Evolutionary conservation across 306 rosid species (phyloP).

Genomic region (Senna siamea): DNA sequence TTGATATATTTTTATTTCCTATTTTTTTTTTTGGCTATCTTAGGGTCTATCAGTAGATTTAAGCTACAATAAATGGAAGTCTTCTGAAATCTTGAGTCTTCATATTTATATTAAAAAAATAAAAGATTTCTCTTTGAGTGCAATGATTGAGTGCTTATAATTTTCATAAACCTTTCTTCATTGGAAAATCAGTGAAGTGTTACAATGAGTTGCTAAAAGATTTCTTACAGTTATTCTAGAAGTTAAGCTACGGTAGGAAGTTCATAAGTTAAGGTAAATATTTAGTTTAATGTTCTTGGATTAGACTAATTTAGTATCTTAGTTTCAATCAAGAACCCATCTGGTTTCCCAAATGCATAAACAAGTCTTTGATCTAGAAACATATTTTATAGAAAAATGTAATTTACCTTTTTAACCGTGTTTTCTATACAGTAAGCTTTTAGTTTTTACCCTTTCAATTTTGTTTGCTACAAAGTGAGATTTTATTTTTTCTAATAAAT

Average conservation of each 20-base stretch:
- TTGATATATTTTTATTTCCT: too few species aligned
- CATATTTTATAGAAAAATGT: neutral
- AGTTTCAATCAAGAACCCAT: slow-evolving; percentile 8
- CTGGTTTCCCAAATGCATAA: neutral
- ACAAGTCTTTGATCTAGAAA: neutral
- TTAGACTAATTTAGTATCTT: neutral
- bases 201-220: neutral
- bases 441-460: slow-evolving; percentile 4
- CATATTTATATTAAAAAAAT: too few species aligned
- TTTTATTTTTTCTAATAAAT: neutral
- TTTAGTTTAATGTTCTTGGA: neutral
- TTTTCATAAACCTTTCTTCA: neutral
- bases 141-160: neutral
- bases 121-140: neutral
- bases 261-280: neutral
- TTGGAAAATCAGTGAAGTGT: slow-evolving; percentile 4
- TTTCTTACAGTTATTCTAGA: neutral
- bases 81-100: neutral
- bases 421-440: neutral
- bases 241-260: neutral
- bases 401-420: too few species aligned
- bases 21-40: too few species aligned
- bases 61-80: neutral
- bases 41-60: too few species aligned
- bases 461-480: neutral